Base-by-base conservation (phyloP, 768 basidiomycete genomes). In the Tulasnella sp. region DNA sequence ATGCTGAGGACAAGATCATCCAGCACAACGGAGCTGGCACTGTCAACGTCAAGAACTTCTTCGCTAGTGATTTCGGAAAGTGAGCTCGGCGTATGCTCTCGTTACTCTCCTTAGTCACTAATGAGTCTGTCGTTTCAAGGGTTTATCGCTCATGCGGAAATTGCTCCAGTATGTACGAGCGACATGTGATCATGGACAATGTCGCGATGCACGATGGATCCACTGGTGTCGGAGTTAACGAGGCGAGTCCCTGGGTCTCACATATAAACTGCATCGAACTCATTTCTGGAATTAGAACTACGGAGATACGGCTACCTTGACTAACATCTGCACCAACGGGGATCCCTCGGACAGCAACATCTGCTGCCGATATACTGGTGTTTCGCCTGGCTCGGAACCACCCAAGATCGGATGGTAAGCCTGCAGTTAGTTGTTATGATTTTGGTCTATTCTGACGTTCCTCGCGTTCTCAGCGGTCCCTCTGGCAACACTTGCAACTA, bases 281-380 rank as follows among this genome's bases (percentile, higher is more conserved):
- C 5, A 38, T 11, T 39, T 7, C 34, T 15, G 2, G 9, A 34
- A 71, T 1, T 71, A 71, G 37, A 77, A 77, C 76, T 77, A 40
- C 34, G 76, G 72, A 6, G 76, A 77, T 42, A 77, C 76, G 6
- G 76, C 76, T 3, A 75, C n/a, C 8, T 72, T 77, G 40, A 77
- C n/a, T n/a, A 77, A 77, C n/a, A 69, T 77, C 17, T 77, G 76
- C 71, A 71, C 76, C 29, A 77, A 69, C 49, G 76, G 76, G 4
- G 72, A 77, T 29, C 76, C 76, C 22, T 40, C 70, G 19, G 71
- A 34, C n/a, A 17, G 72, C 11, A 77, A 71, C 58, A n/a, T 52
- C 68, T 77, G 34, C 36, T 73, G 42, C 36, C 38, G 69, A 17
- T 73, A 45, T n/a, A 67, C 37, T 3, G 69, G 37, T 19, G 58